phyloP scores from a whole-genome alignment of 345 rosid species.

The Salix koriyanagi region DNA sequence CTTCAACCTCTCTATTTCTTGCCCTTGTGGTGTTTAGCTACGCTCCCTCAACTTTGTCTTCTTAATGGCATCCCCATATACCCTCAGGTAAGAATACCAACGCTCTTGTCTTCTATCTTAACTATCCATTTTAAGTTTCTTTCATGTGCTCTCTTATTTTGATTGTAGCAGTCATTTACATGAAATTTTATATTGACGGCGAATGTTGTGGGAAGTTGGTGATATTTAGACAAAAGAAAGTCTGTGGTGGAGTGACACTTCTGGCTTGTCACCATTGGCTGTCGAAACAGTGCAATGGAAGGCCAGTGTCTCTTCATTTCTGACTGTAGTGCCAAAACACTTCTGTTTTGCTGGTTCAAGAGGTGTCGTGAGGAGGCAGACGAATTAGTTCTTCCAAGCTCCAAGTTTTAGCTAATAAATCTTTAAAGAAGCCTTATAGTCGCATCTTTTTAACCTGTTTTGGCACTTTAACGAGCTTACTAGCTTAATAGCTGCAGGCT shows the following conservation, averaged over 20 bases:
- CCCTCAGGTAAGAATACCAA: conserved; percentile 19
- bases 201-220: neutral
- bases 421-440: neutral
- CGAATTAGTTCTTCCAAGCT: neutral
- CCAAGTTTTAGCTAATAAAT: neutral
- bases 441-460: neutral
- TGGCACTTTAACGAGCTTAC: neutral
- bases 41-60: conserved; percentile 28
- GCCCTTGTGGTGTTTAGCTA: conserved; percentile 26
- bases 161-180: neutral
- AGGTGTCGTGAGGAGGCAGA: neutral
- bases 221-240: neutral
- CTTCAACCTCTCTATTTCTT: conserved; percentile 21
- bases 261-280: neutral
- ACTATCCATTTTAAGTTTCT: neutral
- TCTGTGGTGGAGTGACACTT: neutral
- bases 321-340: neutral
- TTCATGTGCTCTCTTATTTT: neutral
- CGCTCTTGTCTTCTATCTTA: neutral
- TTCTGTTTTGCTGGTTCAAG: neutral
- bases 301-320: neutral
- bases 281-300: neutral
- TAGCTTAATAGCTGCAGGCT: neutral
- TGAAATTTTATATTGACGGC: neutral
- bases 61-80: conserved; percentile 17